A percentile compares a stretch with the other conserved stretches of the same genome.
phyloP scores from a whole-genome alignment of 805 yeast genomes.

The Pichia phayaonensis region DNA sequence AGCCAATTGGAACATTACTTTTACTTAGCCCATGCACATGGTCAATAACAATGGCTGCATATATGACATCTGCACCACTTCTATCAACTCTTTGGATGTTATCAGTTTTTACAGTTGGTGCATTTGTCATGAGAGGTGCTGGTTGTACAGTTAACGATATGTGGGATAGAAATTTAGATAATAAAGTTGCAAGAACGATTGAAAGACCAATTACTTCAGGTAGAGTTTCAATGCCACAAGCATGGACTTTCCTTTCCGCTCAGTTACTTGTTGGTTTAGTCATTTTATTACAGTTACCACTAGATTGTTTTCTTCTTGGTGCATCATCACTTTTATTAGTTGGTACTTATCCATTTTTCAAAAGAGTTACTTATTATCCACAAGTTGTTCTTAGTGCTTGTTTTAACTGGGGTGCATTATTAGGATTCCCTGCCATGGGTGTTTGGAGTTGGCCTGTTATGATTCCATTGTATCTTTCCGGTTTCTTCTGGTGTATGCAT shows the following conservation, averaged over 20 bases:
- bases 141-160: conserved; percentile 96
- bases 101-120: conserved; percentile 72
- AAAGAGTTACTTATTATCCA: conserved; percentile 93
- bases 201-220: conserved; percentile 93
- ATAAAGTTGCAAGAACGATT: conserved; percentile 78
- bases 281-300: conserved; percentile 65
- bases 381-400: conserved; percentile 75
- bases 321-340: conserved; percentile 74
- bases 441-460: conserved; percentile 71
- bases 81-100: conserved; percentile 53
- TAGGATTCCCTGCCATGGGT: conserved; percentile 96
- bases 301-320: conserved; percentile 75
- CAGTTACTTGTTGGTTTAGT: conserved; percentile 71
- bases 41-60: conserved; percentile 90
- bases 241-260: conserved; percentile 59
- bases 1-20: conserved; percentile 92
- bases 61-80: conserved; percentile 60
- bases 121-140: conserved; percentile 92
- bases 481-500: conserved; percentile 88
- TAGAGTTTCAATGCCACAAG: conserved; percentile 62
- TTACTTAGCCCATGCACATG: conserved; percentile 81
- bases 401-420: conserved; percentile 89
- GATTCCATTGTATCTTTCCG: conserved; percentile 67
- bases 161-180: conserved; percentile 74
- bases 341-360: conserved; percentile 84